Evolutionary conservation across 2,329 filamentous ascomycete genomes (phyloP), one percentile per base, ranked within the genome.

Genomic region (Colletotrichum costaricense): DNA sequence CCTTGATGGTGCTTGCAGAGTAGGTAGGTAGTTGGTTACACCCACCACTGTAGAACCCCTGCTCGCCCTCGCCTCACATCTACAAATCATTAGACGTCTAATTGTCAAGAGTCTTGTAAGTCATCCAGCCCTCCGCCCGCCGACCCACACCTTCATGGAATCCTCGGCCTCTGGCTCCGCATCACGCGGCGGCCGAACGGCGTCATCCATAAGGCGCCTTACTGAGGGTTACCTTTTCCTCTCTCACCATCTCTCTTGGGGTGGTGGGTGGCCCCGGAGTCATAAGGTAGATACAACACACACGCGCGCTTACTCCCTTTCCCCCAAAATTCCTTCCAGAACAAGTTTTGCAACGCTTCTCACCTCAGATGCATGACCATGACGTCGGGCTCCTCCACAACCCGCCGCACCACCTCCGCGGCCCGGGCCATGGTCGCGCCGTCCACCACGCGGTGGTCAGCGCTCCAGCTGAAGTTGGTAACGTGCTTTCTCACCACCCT

Each of bases 381-480:
- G 69, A 89, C 88, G 80, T 95, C 95, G 5, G 96, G 94, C 79
- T 94, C 91, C 85, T 98, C 95, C 52, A 98, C 89, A 77, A 94
- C 91, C 64, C 87, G 87, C 77, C 92, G 91, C 26, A 98, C 93
- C 75, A 93, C 89, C 78, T 95, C 95, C 14, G 95, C 95, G 81
- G 96, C 96, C 76, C 95, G 89, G 24, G 97, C 97, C 90, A 98
- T 95, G 73, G 95, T 98, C 59, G 96, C 96, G 2, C 97, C 97
- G 83, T 99, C 97, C 59, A 98, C 92, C 67, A 98, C 94, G 24
- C 97, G 88, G 83, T 99, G 97, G 83, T 98, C 95, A 6, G 96
- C 96, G 81, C 94, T 96, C 96, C 96, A 98, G 84, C 95, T 98
- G 78, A 98, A 95, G 80, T 97, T 95, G 81, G 93, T 93, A 74